These are phyloP conservation scores for Kernera saxatilis DNA, from an alignment of 345 rosid species.

Conservation along the genomic window DNA sequence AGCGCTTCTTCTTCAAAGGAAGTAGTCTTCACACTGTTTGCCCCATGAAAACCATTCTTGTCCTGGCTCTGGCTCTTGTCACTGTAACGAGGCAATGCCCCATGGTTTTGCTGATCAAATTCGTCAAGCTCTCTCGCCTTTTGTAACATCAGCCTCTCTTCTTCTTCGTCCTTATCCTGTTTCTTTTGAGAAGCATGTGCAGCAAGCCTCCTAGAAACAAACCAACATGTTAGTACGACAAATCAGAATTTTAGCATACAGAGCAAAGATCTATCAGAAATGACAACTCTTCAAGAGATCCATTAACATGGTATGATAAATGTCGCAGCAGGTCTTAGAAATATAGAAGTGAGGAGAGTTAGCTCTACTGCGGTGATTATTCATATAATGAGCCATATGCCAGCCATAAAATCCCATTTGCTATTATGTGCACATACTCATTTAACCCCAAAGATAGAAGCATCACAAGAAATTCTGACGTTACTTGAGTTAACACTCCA, in stretches of 20 bases:
- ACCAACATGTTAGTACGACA: background rate
- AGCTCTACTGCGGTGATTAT: background rate
- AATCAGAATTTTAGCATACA: background rate
- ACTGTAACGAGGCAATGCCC: conserved; percentile 80
- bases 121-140: conserved; percentile 87
- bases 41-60: conserved; percentile 90
- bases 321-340: background rate
- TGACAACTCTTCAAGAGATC: background rate
- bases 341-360: background rate
- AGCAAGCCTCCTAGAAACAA: background rate
- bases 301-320: background rate
- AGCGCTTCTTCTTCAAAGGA: conserved; percentile 94
- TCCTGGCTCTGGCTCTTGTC: conserved; percentile 63
- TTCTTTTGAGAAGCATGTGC: conserved; percentile 32
- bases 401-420: too few relatives aligned
- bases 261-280: background rate
- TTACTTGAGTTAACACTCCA: too few relatives aligned
- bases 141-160: conserved; percentile 57
- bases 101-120: conserved; percentile 94
- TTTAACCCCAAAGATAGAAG: too few relatives aligned
- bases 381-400: too few relatives aligned
- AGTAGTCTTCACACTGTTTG: conserved; percentile 89
- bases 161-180: conserved; percentile 81
- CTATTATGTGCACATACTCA: too few relatives aligned
- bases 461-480: too few relatives aligned